Conservation (phyloP, 202 grass and related monocot genomes). For the Saccharum hybrid region DNA sequence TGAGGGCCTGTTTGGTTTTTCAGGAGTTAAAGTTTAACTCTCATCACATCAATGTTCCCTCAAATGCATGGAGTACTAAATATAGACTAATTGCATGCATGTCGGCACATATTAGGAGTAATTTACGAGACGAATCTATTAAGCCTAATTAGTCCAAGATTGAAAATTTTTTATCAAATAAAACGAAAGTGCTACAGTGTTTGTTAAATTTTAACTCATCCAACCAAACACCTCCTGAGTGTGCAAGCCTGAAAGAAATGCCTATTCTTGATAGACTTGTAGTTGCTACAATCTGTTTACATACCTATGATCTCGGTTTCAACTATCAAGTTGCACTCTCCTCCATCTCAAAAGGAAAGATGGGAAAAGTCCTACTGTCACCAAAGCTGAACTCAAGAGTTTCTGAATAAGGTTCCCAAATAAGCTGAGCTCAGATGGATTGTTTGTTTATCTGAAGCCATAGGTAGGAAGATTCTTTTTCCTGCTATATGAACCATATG, state of each 20-base stretch:
- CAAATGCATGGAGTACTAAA: too few relatives aligned
- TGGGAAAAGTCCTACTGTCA: neutral
- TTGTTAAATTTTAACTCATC: too few relatives aligned
- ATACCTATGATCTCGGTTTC: neutral
- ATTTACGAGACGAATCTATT: too few relatives aligned
- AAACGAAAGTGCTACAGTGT: too few relatives aligned
- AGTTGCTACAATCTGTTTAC: neutral
- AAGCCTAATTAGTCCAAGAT: too few relatives aligned
- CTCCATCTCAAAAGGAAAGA: neutral
- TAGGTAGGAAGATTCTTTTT: neutral
- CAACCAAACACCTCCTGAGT: neutral
- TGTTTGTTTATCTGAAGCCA: neutral
- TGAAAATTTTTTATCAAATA: too few relatives aligned
- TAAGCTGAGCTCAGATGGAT: neutral
- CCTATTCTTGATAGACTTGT: constrained; percentile 3
- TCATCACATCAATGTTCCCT: too few relatives aligned
- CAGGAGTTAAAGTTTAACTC: too few relatives aligned
- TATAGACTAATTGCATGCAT: too few relatives aligned
- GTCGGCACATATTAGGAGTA: too few relatives aligned
- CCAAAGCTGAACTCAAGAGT: neutral
- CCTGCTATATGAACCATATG: neutral
- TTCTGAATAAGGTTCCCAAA: neutral
- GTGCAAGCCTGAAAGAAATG: neutral
- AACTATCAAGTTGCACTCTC: neutral
- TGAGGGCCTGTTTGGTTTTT: too few relatives aligned